Base-by-base conservation (phyloP, 495 filamentous ascomycete species). In the Trichoderma asperelloides region DNA sequence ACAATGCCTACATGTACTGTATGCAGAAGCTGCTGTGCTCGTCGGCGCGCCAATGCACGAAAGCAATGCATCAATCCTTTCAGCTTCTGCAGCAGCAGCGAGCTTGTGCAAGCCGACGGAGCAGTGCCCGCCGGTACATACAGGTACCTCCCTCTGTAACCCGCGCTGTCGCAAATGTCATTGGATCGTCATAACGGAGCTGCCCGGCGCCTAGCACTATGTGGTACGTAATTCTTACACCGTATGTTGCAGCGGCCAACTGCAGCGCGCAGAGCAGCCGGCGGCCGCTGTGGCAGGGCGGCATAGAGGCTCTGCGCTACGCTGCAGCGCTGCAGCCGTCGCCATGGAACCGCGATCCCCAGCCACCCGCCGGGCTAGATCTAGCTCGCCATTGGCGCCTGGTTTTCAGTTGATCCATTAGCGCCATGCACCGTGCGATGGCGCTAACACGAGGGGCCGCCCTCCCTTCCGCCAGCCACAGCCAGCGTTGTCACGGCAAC, bases 381-480 rank as follows among this genome's bases (percentile, higher is more conserved):
- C 27, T 28, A 25, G 25, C 55, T 28, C 55, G 25, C 55, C 55
- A 60, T 27, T 60, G 15, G 25, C 55, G n/a, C n/a, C 49, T 4
- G 27, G 23, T 13, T 60, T 30, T 21, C 55, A 60, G 55, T 30
- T 60, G 23, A 27, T 60, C 55, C 12, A 11, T 18, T 60, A 60
- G 55, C 55, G 55, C 55, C 55, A 60, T 60, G 27, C 55, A n/a
- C 55, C 23, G 23, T 18, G 55, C 55, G 41, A 27, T 60, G 55
- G 55, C 55, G 55, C 55, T 60, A 60, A 30, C 23, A 60, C 49
- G 55, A 60, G 55, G 55, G 55, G 55, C 55, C 55, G 55, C 55
- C 9, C 55, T 60, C 55, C 55, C 55, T 60, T 60, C 55, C 55
- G 55, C 55, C 55, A 60, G 55, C 55, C 55, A 60, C 55, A 23